phyloP scores from a whole-genome alignment of 2,329 filamentous ascomycete genomes.

The Cladophialophora bantiana region DNA sequence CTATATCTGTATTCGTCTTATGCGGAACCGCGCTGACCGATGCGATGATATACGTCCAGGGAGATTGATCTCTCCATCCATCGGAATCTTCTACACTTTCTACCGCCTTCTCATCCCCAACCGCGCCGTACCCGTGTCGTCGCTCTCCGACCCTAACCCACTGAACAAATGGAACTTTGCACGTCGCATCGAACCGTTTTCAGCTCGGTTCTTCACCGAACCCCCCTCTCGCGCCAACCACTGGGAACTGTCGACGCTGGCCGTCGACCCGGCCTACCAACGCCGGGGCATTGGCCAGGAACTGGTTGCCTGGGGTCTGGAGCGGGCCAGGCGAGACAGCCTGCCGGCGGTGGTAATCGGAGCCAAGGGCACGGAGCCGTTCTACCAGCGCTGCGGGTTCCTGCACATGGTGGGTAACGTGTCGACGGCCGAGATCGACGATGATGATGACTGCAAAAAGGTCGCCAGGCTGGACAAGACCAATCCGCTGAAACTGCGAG shows the following conservation, averaged over 20 bases:
- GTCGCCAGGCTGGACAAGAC: neutral
- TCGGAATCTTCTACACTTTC: conserved; percentile 10
- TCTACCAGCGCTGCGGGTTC: conserved; percentile 28
- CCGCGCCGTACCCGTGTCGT: conserved; percentile 7
- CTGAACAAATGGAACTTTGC: conserved; percentile 27
- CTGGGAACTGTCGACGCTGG: conserved; percentile 35
- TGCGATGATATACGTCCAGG: neutral
- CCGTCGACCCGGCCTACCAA: conserved; percentile 32
- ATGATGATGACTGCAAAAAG: conserved; percentile 2
- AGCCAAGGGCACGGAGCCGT: conserved; percentile 23
- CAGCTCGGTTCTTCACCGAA: conserved; percentile 10
- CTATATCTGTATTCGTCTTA: neutral
- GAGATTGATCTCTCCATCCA: conserved; percentile 1
- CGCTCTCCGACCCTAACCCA: conserved; percentile 19
- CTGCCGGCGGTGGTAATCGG: conserved; percentile 27
- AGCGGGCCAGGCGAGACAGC: conserved; percentile 28
- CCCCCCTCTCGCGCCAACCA: conserved; percentile 21
- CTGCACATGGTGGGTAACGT: conserved; percentile 13
- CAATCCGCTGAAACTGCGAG: conserved; percentile 25
- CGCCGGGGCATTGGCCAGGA: conserved; percentile 32
- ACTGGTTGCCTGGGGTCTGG: conserved; percentile 36
- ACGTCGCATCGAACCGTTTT: conserved; percentile 17
- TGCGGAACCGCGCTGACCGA: neutral
- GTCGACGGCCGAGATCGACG: neutral
- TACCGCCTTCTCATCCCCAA: conserved; percentile 18